These are phyloP conservation scores for Hortaea sp. DNA, from an alignment of 2,329 filamentous ascomycete species.

Conservation along the genomic window DNA sequence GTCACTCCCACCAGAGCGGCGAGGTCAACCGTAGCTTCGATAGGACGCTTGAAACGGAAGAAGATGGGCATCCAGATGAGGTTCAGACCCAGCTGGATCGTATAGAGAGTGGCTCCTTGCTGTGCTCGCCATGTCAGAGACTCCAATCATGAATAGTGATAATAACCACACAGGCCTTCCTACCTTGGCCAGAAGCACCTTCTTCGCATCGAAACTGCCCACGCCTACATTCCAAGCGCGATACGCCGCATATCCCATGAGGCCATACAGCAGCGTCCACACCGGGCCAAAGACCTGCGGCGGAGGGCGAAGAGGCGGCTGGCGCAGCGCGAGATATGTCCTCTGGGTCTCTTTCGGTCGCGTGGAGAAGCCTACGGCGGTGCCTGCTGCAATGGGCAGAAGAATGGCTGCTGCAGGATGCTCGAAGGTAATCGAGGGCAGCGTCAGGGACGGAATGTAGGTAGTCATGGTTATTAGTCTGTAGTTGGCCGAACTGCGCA, in stretches of 20 bases:
- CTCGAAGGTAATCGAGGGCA: conserved; percentile 62
- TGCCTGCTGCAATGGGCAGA: conserved; percentile 63
- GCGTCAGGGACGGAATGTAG: conserved; percentile 65
- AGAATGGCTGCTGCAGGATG: conserved; percentile 64
- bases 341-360: conserved; percentile 50
- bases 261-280: conserved; percentile 49
- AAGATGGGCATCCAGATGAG: conserved; percentile 88
- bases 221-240: conserved; percentile 59
- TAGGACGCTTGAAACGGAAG: conserved; percentile 65
- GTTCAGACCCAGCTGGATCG: conserved; percentile 75
- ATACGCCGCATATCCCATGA: conserved; percentile 86
- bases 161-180: background rate
- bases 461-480: conserved; percentile 56
- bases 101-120: conserved; percentile 69
- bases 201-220: conserved; percentile 45
- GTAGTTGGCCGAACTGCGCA: background rate
- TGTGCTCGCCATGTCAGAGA: conserved; percentile 8
- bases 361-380: conserved; percentile 60
- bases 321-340: conserved; percentile 56
- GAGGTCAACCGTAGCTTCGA: conserved; percentile 67
- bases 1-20: conserved; percentile 61
- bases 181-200: conserved; percentile 50
- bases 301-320: conserved; percentile 50
- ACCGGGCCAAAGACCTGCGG: conserved; percentile 49
- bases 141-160: background rate